Conservation (phyloP, 208 protist species). For the Trichomonas vaginalis region DNA sequence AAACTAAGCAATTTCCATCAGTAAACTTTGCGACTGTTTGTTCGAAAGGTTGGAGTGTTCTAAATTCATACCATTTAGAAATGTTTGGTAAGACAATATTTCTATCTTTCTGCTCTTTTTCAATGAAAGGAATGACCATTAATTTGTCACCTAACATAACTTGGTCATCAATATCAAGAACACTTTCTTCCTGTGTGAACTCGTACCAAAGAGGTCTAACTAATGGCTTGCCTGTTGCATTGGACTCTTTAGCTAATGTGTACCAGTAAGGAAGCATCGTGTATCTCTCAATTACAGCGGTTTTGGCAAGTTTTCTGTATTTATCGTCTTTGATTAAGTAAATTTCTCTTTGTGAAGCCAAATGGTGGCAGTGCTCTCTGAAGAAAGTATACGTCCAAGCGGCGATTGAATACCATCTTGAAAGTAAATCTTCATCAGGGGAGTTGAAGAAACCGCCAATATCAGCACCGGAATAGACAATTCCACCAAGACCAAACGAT, state of each 20-base stretch:
- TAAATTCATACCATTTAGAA: constrained; percentile 48
- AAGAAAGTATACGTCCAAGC: constrained; percentile 86
- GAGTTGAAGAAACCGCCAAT: constrained; percentile 90
- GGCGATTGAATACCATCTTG: constrained; percentile 83
- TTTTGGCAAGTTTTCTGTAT: constrained; percentile 28
- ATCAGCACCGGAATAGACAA: constrained; percentile 79
- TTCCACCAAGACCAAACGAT: constrained; percentile 70
- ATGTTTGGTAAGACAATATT: constrained; percentile 59
- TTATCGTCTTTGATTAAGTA: constrained; percentile 69
- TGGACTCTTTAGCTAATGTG: constrained; percentile 68
- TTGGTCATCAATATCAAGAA: constrained; percentile 49
- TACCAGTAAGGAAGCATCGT: constrained; percentile 81
- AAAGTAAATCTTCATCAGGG: constrained; percentile 72
- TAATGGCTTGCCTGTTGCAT: constrained; percentile 56
- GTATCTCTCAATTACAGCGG: constrained; percentile 52
- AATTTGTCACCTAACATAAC: constrained; percentile 64
- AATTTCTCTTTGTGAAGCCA: constrained; percentile 83
- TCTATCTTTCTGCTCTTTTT: constrained; percentile 27
- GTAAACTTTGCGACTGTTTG: background rate
- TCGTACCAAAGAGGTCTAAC: constrained; percentile 74
- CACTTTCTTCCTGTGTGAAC: constrained; percentile 57
- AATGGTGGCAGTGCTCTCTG: constrained; percentile 76
- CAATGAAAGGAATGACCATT: constrained; percentile 42
- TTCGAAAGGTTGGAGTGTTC: background rate
- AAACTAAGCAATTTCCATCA: constrained; percentile 58